These are phyloP conservation scores for Annulohypoxylon bovei DNA, from an alignment of 495 filamentous ascomycete genomes.

Conservation along the genomic window DNA sequence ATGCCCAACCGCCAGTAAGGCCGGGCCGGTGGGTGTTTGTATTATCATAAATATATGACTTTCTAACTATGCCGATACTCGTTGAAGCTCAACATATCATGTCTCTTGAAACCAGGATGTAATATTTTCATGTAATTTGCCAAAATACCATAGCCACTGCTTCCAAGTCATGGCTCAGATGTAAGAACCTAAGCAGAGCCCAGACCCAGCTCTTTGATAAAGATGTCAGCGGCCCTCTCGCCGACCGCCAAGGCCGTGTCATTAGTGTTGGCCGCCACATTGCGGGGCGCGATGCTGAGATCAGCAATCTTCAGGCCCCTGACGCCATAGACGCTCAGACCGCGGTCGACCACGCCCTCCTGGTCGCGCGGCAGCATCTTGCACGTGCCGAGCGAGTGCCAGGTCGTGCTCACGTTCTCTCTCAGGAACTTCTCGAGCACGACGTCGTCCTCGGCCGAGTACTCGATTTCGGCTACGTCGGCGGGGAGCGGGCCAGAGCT, in stretches of 20 bases:
- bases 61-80: too few relatives aligned
- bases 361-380: conserved; percentile 49
- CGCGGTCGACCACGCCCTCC: conserved; percentile 1
- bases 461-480: conserved; percentile 49
- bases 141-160: too few relatives aligned
- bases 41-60: too few relatives aligned
- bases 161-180: too few relatives aligned
- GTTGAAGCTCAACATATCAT: too few relatives aligned
- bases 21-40: too few relatives aligned
- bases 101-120: too few relatives aligned
- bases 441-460: conserved; percentile 59
- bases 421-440: conserved; percentile 56
- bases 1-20: too few relatives aligned
- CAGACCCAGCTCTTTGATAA: neutral
- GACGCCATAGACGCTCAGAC: neutral
- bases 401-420: conserved; percentile 53
- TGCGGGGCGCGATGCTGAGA: neutral
- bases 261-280: neutral
- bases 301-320: neutral
- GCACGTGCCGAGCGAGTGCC: conserved; percentile 61
- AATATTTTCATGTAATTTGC: too few relatives aligned
- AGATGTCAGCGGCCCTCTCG: neutral
- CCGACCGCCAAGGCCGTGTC: neutral
- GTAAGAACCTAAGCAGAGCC: too few relatives aligned
- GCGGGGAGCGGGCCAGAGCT: neutral